Evolutionary conservation across 805 yeast genomes (phyloP).

Genomic region (Kodamaea jinghongensis): DNA sequence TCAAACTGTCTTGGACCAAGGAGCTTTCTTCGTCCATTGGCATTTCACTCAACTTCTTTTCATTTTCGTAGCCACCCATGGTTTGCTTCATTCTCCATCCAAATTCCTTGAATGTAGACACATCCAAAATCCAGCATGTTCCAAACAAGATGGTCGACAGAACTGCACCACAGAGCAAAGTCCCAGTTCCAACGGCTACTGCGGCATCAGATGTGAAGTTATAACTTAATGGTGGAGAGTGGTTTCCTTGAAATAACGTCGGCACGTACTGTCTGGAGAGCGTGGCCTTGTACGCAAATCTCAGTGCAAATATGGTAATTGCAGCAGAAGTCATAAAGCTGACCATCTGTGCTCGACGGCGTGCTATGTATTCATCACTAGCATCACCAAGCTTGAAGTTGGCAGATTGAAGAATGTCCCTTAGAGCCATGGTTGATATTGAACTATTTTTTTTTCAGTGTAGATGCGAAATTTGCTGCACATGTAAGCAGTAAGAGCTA

Average conservation of each 20-base stretch:
- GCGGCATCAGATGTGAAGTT: conserved; percentile 81
- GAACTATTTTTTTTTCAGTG: too few relatives aligned
- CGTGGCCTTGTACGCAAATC: conserved; percentile 74
- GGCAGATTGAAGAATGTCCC: conserved; percentile 3
- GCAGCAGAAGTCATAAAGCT: conserved; percentile 71
- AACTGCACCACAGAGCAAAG: conserved; percentile 68
- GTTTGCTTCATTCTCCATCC: conserved; percentile 60
- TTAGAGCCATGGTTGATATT: not conserved
- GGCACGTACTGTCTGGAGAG: conserved; percentile 73
- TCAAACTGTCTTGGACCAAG: conserved; percentile 54
- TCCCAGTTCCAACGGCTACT: conserved; percentile 79
- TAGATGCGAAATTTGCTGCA: too few relatives aligned
- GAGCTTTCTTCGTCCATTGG: conserved; percentile 61
- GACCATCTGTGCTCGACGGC: conserved; percentile 71
- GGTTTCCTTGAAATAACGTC: conserved; percentile 76
- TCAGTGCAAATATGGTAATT: conserved; percentile 65
- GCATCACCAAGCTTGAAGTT: conserved; percentile 31
- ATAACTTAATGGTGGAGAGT: conserved; percentile 73
- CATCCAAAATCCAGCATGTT: conserved; percentile 76
- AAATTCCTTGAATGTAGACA: conserved; percentile 66
- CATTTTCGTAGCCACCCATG: conserved; percentile 68
- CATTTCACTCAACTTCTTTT: conserved; percentile 38
- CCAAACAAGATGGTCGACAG: conserved; percentile 74
- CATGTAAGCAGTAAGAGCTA: too few relatives aligned
- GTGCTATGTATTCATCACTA: conserved; percentile 50